Evolutionary conservation across 2,329 filamentous ascomycete species (phyloP), one percentile per base, ranked within the genome.

Genomic region (Monosporascus sp.): DNA sequence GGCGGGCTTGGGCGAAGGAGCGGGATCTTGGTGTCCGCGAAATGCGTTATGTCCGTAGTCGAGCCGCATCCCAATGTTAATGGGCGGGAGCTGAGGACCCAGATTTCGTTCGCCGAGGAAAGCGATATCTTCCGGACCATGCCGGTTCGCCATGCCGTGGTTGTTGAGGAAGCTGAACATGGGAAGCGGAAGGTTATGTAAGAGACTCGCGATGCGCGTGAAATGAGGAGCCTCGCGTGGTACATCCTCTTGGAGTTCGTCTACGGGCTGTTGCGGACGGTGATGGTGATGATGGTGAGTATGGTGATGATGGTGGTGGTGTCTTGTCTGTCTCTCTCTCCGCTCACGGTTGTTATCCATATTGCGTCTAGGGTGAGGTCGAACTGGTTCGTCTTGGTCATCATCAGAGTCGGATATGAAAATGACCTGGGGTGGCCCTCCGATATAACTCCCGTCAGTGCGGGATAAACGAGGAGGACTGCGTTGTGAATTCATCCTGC

Each of bases 1-100:
- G 61, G 15, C 68, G n/a, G 74, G 76, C 60, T 76, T 79, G 20
- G 70, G 70, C 3, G 65, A 48, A 18, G 51, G 54, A 8, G 36
- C 42, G 8, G 36, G 47, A 14, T 48, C 49, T 3, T 47, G 56
- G 7, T 49, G 45, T 27, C 49, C 46, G n/a, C 34, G 46, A 47
- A 67, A 67, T 20, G 60, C 58, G 36, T 58, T 55, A 2, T 52
- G 50, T 8, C 11, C 46, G 50, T 68, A 68, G 38, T 68, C 54
- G n/a, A 68, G 61, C 5, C 64, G 47, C 18, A 67, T 51, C 6
- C 51, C 46, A 2, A 61, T 39, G 14, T 47, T 52, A 18, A 42
- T 47, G 18, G 34, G 50, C 9, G 49, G 51, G 2, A 31, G 48
- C 5, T 42, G 53, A n/a, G 46, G 54, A 5, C 55, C 48, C 6